phyloP scores from a whole-genome alignment of 805 yeast genomes.

The Kodamaea leandrae region DNA sequence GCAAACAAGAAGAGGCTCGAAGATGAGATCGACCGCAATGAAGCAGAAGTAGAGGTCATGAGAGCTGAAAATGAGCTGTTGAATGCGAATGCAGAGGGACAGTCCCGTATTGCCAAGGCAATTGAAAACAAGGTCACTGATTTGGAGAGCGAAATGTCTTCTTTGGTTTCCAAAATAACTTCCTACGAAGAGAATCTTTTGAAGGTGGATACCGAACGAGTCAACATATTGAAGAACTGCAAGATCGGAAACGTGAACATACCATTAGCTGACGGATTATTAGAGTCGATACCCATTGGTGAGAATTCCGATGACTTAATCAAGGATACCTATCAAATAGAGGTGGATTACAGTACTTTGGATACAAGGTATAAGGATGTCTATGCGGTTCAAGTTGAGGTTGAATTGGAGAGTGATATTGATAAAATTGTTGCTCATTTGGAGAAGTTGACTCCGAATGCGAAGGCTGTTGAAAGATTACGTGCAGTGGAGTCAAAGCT shows the following conservation, averaged over 20 bases:
- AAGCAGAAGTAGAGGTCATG: conserved; percentile 28
- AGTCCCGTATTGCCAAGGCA: conserved; percentile 29
- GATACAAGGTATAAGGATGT: conserved; percentile 42
- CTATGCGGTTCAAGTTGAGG: conserved; percentile 38
- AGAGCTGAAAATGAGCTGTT: conserved; percentile 18
- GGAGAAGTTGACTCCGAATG: conserved; percentile 67
- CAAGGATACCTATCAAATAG: conserved; percentile 45
- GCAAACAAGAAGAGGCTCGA: conserved; percentile 31
- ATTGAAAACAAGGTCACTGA: conserved; percentile 38
- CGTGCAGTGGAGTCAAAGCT: conserved; percentile 63
- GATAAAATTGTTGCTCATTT: conserved; percentile 41
- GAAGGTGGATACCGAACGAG: conserved; percentile 52
- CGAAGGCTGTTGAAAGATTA: conserved; percentile 74
- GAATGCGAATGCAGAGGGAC: conserved; percentile 13
- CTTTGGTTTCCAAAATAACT: conserved; percentile 32
- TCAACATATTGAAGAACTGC: conserved; percentile 63
- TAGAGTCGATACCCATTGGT: conserved; percentile 61
- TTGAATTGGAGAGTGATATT: conserved; percentile 30
- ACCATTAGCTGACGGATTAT: conserved; percentile 60
- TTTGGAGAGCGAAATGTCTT: conserved; percentile 28
- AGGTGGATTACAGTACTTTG: conserved; percentile 52
- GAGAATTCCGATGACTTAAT: conserved; percentile 40
- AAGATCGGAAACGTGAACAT: conserved; percentile 66
- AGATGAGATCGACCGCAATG: conserved; percentile 21
- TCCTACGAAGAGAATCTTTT: conserved; percentile 53